Conservation (phyloP, 768 basidiomycete genomes). For the Panaeolus papilionaceus region DNA sequence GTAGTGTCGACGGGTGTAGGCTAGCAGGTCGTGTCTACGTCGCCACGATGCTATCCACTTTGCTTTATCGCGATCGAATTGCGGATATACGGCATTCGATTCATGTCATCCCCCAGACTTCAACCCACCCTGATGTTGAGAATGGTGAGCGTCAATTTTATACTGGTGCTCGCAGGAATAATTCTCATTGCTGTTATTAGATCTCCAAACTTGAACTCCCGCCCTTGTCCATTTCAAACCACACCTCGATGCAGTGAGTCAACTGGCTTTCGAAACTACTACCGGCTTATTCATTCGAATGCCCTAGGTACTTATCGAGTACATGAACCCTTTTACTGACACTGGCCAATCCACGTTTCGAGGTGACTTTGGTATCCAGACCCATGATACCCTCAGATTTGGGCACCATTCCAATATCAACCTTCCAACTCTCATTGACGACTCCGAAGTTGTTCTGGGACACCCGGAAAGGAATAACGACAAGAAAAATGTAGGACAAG, state of each 20-base stretch:
- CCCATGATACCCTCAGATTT: neutral
- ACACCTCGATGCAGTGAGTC: neutral
- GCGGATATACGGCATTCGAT: neutral
- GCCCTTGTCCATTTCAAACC: slow-evolving; percentile 11
- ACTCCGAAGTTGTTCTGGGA: neutral
- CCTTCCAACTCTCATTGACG: slow-evolving; percentile 5
- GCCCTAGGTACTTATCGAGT: neutral
- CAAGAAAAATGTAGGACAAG: neutral
- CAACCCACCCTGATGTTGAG: neutral
- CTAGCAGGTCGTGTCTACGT: neutral
- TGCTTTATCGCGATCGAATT: slow-evolving; percentile 4
- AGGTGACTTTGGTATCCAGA: neutral
- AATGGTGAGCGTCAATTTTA: neutral
- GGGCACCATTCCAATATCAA: neutral
- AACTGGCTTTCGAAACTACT: neutral
- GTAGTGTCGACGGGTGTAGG: slow-evolving; percentile 4
- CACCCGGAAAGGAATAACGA: neutral
- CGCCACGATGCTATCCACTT: neutral
- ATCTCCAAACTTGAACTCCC: neutral
- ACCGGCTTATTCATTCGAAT: neutral
- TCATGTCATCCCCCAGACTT: neutral
- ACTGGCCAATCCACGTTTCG: neutral
- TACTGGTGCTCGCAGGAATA: neutral
- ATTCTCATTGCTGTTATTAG: neutral
- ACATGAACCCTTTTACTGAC: neutral